These are phyloP conservation scores for Podospora pseudopauciseta DNA, from an alignment of 495 filamentous ascomycete species.

Conservation along the genomic window DNA sequence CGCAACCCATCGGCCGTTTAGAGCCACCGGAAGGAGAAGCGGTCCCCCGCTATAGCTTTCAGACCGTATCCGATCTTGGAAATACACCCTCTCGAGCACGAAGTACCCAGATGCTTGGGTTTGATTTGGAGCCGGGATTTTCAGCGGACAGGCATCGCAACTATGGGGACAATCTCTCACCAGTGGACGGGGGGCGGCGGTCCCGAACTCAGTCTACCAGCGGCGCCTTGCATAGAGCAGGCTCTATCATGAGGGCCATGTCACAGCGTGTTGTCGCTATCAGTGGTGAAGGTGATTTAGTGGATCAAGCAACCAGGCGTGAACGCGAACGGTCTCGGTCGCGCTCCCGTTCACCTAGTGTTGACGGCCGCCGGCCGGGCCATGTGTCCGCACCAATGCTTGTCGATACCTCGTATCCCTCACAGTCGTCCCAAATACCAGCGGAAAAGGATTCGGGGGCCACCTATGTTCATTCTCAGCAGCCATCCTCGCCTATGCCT, in stretches of 20 bases:
- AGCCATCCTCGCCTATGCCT: slow-evolving; percentile 24
- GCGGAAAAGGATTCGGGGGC: slow-evolving; percentile 44
- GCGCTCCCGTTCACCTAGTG: slow-evolving; percentile 48
- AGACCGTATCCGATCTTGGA: slow-evolving; percentile 53
- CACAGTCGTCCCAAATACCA: slow-evolving; percentile 43
- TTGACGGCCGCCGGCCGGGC: slow-evolving; percentile 34
- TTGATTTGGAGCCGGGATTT: slow-evolving; percentile 51
- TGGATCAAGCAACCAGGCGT: slow-evolving; percentile 69
- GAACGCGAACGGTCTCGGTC: slow-evolving; percentile 58
- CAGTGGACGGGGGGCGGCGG: slow-evolving; percentile 40
- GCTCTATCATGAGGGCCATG: slow-evolving; percentile 93
- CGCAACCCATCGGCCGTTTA: slow-evolving; percentile 64
- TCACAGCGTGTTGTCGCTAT: slow-evolving; percentile 97
- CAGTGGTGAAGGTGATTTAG: slow-evolving; percentile 74
- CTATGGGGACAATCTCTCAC: slow-evolving; percentile 47
- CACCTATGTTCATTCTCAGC: slow-evolving; percentile 29
- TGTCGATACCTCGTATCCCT: slow-evolving; percentile 47
- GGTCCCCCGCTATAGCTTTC: slow-evolving; percentile 61
- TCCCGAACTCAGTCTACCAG: slow-evolving; percentile 58
- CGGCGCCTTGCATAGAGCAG: slow-evolving; percentile 69
- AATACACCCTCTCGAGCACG: slow-evolving; percentile 38
- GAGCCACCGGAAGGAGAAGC: slow-evolving; percentile 47
- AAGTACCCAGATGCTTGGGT: slow-evolving; percentile 46
- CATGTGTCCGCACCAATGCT: slow-evolving; percentile 50
- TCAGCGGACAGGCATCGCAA: slow-evolving; percentile 40